Evolutionary conservation across 2,329 filamentous ascomycete genomes (phyloP).

Genomic region (Diplodia seriata): DNA sequence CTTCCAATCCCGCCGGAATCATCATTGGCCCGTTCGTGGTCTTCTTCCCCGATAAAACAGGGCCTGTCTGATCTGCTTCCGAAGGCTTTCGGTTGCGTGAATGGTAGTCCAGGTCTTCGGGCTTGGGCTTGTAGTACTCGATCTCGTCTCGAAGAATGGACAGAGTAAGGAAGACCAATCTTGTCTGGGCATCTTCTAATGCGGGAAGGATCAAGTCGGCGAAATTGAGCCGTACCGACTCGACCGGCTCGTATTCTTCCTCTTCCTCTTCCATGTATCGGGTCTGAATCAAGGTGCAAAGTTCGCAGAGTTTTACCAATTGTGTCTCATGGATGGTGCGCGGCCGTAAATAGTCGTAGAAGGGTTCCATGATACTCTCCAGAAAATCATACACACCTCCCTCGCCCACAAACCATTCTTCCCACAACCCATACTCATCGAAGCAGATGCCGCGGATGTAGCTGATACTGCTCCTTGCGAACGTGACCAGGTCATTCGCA

Average conservation of each 20-base stretch:
- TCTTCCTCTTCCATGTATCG: slow-evolving; percentile 66
- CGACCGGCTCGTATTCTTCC: slow-evolving; percentile 56
- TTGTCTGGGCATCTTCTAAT: slow-evolving; percentile 71
- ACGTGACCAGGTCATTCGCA: slow-evolving; percentile 68
- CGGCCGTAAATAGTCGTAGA: slow-evolving; percentile 70
- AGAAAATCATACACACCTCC: slow-evolving; percentile 70
- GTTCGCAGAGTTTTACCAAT: slow-evolving; percentile 69
- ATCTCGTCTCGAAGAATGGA: slow-evolving; percentile 70
- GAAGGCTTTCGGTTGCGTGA: slow-evolving; percentile 56
- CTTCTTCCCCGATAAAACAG: slow-evolving; percentile 63
- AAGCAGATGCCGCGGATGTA: slow-evolving; percentile 70
- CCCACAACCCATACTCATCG: slow-evolving; percentile 72
- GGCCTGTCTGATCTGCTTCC: slow-evolving; percentile 50
- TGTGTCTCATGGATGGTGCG: slow-evolving; percentile 71
- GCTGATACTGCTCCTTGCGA: slow-evolving; percentile 69
- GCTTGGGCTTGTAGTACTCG: slow-evolving; percentile 68
- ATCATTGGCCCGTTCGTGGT: slow-evolving; percentile 48
- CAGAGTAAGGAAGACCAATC: slow-evolving; percentile 70
- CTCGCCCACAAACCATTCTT: slow-evolving; percentile 70
- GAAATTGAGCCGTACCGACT: slow-evolving; percentile 66
- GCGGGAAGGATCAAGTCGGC: slow-evolving; percentile 67
- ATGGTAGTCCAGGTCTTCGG: slow-evolving; percentile 71
- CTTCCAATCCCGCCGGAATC: slow-evolving; percentile 54
- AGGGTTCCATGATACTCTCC: slow-evolving; percentile 70
- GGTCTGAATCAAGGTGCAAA: slow-evolving; percentile 70